phyloP scores from a whole-genome alignment of 257 asterid genomes.

The Marsdenia floribunda region DNA sequence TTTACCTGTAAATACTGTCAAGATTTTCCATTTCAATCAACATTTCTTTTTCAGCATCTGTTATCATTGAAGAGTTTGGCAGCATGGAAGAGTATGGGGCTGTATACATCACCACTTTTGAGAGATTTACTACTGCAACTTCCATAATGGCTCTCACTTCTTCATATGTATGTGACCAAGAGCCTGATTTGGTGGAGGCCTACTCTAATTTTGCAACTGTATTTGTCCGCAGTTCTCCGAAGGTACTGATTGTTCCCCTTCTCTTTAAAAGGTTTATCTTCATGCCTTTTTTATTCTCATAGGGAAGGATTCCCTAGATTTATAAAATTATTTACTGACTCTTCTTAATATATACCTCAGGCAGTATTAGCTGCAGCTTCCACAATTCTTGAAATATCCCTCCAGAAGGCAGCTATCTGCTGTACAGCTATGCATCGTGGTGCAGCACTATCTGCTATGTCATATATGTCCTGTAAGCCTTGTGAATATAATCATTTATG shows the following conservation, averaged over 20 bases:
- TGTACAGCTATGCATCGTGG: conserved; percentile 95
- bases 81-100: conserved; percentile 69
- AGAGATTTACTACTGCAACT: conserved; percentile 63
- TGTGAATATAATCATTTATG: neutral
- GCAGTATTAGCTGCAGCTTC: conserved; percentile 72
- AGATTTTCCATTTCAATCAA: conserved; percentile 17
- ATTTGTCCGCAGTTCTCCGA: conserved; percentile 60
- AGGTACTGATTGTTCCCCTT: conserved; percentile 43
- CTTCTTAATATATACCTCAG: conserved; percentile 40
- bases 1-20: neutral
- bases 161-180: conserved; percentile 90
- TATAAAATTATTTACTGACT: neutral
- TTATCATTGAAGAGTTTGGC: conserved; percentile 77
- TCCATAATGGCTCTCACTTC: conserved; percentile 81
- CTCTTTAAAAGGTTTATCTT: conserved; percentile 6
- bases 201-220: conserved; percentile 69
- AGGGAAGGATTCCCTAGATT: neutral
- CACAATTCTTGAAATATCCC: conserved; percentile 65
- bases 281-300: conserved; percentile 3
- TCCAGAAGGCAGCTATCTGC: conserved; percentile 86
- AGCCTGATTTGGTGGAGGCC: conserved; percentile 92
- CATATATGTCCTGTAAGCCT: conserved; percentile 73
- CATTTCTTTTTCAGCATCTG: conserved; percentile 56
- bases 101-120: conserved; percentile 63
- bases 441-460: conserved; percentile 88